phyloP scores from a whole-genome alignment of 768 basidiomycete species.

The Hebeloma cylindrosporum region DNA sequence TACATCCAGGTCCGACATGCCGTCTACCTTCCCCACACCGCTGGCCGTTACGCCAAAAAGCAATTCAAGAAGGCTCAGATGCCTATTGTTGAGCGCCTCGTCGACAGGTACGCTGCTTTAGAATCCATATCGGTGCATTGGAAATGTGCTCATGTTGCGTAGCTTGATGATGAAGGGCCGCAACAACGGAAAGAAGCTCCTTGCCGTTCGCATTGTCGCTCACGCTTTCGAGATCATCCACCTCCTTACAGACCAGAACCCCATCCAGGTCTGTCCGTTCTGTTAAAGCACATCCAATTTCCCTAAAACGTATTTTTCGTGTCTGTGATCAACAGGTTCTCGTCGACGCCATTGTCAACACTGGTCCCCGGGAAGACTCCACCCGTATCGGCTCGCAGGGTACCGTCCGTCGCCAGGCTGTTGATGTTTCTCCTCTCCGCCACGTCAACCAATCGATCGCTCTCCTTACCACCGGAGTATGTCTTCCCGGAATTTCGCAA shows the following conservation, averaged over 20 bases:
- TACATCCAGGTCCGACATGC: slow-evolving; percentile 99
- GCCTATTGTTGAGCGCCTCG: slow-evolving; percentile 99
- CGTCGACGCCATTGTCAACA: slow-evolving; percentile 99
- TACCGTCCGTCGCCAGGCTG: slow-evolving; percentile 98
- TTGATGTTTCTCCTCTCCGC: slow-evolving; percentile 98
- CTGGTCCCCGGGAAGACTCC: slow-evolving; percentile 98
- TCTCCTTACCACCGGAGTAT: slow-evolving; percentile 92
- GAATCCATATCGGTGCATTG: neutral
- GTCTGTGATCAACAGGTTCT: slow-evolving; percentile 55
- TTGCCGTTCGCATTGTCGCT: slow-evolving; percentile 98
- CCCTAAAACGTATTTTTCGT: too few species aligned
- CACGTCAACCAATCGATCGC: slow-evolving; percentile 97
- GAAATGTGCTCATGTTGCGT: slow-evolving; percentile 4
- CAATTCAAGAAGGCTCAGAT: slow-evolving; percentile 99
- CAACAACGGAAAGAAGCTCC: slow-evolving; percentile 99
- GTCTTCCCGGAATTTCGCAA: slow-evolving; percentile 29
- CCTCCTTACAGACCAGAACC: slow-evolving; percentile 99
- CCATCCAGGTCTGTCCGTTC: slow-evolving; percentile 77
- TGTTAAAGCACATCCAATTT: neutral
- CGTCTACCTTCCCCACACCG: slow-evolving; percentile 97
- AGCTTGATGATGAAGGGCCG: slow-evolving; percentile 99
- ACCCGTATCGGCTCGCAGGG: slow-evolving; percentile 99
- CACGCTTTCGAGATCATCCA: slow-evolving; percentile 99
- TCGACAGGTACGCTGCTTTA: slow-evolving; percentile 72
- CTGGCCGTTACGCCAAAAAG: slow-evolving; percentile 99